These are phyloP conservation scores for Exophiala calicioides DNA, from an alignment of 2,329 filamentous ascomycete genomes.

Conservation along the genomic window DNA sequence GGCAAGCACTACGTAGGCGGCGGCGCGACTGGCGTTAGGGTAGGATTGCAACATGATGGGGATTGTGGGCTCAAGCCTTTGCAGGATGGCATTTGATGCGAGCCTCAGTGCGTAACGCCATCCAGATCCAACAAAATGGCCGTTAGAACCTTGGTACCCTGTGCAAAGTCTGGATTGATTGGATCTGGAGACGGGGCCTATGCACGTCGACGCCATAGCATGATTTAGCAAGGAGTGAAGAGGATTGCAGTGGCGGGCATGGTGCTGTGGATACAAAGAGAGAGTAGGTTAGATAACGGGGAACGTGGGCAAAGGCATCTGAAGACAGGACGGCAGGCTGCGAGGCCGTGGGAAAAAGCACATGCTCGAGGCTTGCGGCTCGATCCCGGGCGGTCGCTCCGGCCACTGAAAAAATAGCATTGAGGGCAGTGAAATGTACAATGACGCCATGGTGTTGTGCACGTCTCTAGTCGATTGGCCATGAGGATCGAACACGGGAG, in stretches of 20 bases:
- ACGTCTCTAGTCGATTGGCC: constrained; percentile 9
- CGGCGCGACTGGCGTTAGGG: constrained; percentile 13
- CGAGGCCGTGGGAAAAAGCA: constrained; percentile 20
- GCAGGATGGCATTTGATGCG: constrained; percentile 4
- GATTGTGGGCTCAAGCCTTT: constrained; percentile 1
- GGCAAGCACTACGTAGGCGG: constrained; percentile 22
- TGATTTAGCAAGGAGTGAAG: background rate
- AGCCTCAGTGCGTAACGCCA: constrained; percentile 4
- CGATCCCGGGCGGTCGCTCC: too few species aligned
- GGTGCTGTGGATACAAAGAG: constrained; percentile 13
- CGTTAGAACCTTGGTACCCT: constrained; percentile 19
- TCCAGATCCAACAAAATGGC: background rate
- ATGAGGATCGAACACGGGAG: constrained; percentile 2
- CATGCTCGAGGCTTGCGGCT: too few species aligned
- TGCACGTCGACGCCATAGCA: constrained; percentile 24
- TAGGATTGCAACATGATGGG: background rate
- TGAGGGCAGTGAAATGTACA: constrained; percentile 12
- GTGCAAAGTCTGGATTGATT: constrained; percentile 10
- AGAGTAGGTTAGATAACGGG: constrained; percentile 6
- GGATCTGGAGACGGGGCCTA: constrained; percentile 7
- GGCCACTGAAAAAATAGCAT: too few species aligned
- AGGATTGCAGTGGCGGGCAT: constrained; percentile 2
- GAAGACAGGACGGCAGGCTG: too few species aligned
- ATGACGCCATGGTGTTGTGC: constrained; percentile 16
- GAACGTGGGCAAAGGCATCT: too few species aligned